These are phyloP conservation scores for Nevesoporus exiguus DNA, from an alignment of 768 basidiomycete genomes.

Conservation along the genomic window DNA sequence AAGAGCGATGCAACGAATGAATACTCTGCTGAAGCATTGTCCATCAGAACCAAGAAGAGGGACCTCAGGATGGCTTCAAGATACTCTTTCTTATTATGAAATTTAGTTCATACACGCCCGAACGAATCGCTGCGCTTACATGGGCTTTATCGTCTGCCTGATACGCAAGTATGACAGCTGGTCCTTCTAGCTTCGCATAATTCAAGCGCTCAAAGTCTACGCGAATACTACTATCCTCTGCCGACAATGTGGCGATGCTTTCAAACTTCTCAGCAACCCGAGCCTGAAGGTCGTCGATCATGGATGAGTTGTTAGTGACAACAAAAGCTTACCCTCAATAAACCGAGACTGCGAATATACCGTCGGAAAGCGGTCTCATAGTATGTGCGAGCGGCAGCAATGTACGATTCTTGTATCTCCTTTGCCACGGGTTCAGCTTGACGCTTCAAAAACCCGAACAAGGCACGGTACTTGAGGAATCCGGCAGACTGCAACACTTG, in stretches of 20 bases:
- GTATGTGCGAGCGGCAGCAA: slow-evolving; percentile 79
- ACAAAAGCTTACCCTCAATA: slow-evolving; percentile 57
- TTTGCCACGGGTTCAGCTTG: slow-evolving; percentile 78
- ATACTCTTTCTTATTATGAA: slow-evolving; percentile 61
- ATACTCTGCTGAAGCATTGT: slow-evolving; percentile 93
- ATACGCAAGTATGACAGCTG: slow-evolving; percentile 76
- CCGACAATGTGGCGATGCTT: slow-evolving; percentile 48
- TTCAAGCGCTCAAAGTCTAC: slow-evolving; percentile 56
- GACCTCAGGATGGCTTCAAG: slow-evolving; percentile 85
- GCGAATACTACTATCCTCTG: slow-evolving; percentile 37
- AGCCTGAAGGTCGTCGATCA: slow-evolving; percentile 39
- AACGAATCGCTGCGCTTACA: slow-evolving; percentile 50
- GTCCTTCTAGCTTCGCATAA: slow-evolving; percentile 74
- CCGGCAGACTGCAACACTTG: slow-evolving; percentile 88
- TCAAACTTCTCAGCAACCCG: slow-evolving; percentile 70
- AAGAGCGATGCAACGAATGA: slow-evolving; percentile 87
- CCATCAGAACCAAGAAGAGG: slow-evolving; percentile 84
- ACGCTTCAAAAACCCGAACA: slow-evolving; percentile 83
- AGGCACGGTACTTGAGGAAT: slow-evolving; percentile 74
- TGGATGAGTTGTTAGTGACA: not conserved
- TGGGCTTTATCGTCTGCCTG: slow-evolving; percentile 86
- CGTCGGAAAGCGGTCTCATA: slow-evolving; percentile 95
- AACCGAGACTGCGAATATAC: slow-evolving; percentile 78
- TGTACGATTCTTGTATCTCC: slow-evolving; percentile 86
- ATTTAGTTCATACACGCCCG: slow-evolving; percentile 10